A percentile compares a stretch with the other conserved stretches of the same genome.
These are phyloP conservation scores for Picochlorum sp. DNA, from an alignment of 139 green algal genomes.

Conservation along the genomic window DNA sequence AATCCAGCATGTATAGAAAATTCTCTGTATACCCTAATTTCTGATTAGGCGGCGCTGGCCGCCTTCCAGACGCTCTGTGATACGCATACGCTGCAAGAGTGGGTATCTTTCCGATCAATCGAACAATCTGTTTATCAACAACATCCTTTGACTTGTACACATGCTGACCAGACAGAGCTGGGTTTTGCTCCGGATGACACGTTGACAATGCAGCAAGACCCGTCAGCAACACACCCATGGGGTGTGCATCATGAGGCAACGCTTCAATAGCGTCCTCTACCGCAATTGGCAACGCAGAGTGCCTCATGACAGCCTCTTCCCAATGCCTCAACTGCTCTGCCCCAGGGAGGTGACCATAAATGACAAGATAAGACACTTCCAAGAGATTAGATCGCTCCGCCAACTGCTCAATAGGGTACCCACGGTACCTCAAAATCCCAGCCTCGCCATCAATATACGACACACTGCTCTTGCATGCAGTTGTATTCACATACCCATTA, in stretches of 20 bases:
- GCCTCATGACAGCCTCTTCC: slow-evolving; percentile 72
- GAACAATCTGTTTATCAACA: slow-evolving; percentile 95
- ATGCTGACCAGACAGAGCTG: slow-evolving; percentile 77
- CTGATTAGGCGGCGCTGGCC: slow-evolving; percentile 65
- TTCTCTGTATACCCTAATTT: slow-evolving; percentile 80
- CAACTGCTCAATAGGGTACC: slow-evolving; percentile 94
- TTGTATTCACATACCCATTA: slow-evolving; percentile 91
- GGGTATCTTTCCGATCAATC: slow-evolving; percentile 81
- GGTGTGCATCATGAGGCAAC: slow-evolving; percentile 88
- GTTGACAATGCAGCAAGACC: slow-evolving; percentile 70
- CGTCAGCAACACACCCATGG: slow-evolving; percentile 84
- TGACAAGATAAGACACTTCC: slow-evolving; percentile 72
- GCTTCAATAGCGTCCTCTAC: slow-evolving; percentile 62
- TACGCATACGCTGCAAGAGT: slow-evolving; percentile 88
- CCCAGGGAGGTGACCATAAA: slow-evolving; percentile 81
- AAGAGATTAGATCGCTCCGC: slow-evolving; percentile 73
- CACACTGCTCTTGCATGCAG: slow-evolving; percentile 77
- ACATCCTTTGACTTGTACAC: slow-evolving; percentile 83
- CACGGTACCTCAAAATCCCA: slow-evolving; percentile 90
- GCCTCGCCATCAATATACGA: slow-evolving; percentile 96
- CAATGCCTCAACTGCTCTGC: slow-evolving; percentile 45
- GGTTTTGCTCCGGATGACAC: slow-evolving; percentile 87
- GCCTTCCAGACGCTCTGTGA: slow-evolving; percentile 80
- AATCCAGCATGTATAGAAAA: slow-evolving; percentile 98
- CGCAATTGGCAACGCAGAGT: slow-evolving; percentile 67